phyloP scores from a whole-genome alignment of 2,329 filamentous ascomycete genomes.

The Pseudogymnoascus sp. region DNA sequence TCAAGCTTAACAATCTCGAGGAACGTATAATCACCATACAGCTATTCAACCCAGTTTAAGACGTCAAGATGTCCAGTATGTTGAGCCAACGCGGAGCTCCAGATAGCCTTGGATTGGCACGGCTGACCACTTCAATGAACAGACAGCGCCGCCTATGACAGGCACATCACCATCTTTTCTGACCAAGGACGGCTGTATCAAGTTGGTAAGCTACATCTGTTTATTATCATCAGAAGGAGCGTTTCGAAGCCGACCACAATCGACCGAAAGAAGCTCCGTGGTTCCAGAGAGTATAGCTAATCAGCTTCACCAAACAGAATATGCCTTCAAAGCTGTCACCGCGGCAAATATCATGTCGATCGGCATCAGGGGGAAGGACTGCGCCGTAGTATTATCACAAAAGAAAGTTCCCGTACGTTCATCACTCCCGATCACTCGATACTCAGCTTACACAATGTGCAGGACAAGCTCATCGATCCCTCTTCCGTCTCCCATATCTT shows the following conservation, averaged over 20 bases:
- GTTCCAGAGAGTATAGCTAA: constrained; percentile 13
- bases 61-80: constrained; percentile 34
- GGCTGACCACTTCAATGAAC: constrained; percentile 24
- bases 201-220: constrained; percentile 69
- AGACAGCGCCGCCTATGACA: constrained; percentile 88
- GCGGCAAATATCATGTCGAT: constrained; percentile 98
- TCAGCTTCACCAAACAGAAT: constrained; percentile 56
- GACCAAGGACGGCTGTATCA: constrained; percentile 97
- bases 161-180: constrained; percentile 99
- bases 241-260: not conserved
- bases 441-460: constrained; percentile 22
- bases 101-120: constrained; percentile 3
- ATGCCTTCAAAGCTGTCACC: constrained; percentile 99
- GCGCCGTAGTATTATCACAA: constrained; percentile 93
- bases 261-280: not conserved
- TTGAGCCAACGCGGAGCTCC: constrained; percentile 15
- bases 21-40: not conserved
- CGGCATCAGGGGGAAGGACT: constrained; percentile 92
- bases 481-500: constrained; percentile 96
- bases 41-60: not conserved
- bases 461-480: constrained; percentile 99
- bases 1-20: not conserved
- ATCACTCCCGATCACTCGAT: constrained; percentile 11
- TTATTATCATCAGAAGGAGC: not conserved
- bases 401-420: constrained; percentile 94